Evolutionary conservation across 148 eudicot genomes (phyloP).

Genomic region (Amaranthus hypochondriacus): DNA sequence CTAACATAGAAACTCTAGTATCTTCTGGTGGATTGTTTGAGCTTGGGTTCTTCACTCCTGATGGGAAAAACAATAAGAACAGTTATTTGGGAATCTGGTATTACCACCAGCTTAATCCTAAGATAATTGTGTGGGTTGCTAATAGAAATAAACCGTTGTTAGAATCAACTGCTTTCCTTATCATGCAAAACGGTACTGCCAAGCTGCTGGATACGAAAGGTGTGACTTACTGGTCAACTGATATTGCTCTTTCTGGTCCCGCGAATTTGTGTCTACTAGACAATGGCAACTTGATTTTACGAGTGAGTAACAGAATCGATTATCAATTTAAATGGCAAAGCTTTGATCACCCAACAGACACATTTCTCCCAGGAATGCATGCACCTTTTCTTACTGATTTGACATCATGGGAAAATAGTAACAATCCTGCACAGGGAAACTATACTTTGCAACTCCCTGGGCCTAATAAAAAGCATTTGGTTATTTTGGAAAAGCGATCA

Average conservation of each 20-base stretch:
- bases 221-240: constrained; percentile 5
- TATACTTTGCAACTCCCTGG: constrained; percentile 4
- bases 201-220: constrained; percentile 4
- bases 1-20: not conserved
- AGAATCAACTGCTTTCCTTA: constrained; percentile 10
- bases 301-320: not conserved
- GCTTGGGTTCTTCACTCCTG: constrained; percentile 32
- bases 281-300: constrained; percentile 25
- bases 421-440: constrained; percentile 22
- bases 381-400: not conserved
- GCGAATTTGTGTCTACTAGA: constrained; percentile 16
- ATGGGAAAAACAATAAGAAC: not conserved
- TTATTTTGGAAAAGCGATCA: not conserved
- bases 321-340: constrained; percentile 18
- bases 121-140: constrained; percentile 44
- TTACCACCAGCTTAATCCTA: not conserved
- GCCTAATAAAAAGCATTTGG: not conserved
- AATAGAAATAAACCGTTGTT: constrained; percentile 26
- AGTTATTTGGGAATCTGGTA: constrained; percentile 42
- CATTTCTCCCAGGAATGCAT: constrained; percentile 32
- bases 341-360: constrained; percentile 32
- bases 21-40: constrained; percentile 27
- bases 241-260: not conserved
- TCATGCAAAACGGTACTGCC: constrained; percentile 21
- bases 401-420: constrained; percentile 27